phyloP scores from a whole-genome alignment of 352 stramenopile species.

The Pythium dissotocum region DNA sequence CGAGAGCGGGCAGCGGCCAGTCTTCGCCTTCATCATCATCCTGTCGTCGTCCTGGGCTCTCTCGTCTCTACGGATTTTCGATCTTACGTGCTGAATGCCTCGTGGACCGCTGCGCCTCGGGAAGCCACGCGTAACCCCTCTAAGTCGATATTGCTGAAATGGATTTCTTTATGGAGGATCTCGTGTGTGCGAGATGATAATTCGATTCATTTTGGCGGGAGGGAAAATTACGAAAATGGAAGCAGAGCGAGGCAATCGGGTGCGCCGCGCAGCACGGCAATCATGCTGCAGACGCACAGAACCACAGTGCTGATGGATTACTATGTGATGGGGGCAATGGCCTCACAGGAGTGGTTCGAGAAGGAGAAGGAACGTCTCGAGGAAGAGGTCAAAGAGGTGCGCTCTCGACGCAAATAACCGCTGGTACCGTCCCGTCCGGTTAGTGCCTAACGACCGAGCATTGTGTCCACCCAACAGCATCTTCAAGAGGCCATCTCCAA shows the following conservation, averaged over 20 bases:
- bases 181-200: not conserved
- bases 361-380: conserved; percentile 68
- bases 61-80: not conserved
- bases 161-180: not conserved
- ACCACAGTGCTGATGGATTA: not conserved
- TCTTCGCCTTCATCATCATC: conserved; percentile 25
- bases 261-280: not conserved
- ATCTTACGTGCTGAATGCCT: conserved; percentile 16
- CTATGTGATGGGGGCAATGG: not conserved
- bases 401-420: too few species aligned
- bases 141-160: conserved; percentile 10
- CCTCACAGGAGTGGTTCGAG: conserved; percentile 58
- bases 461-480: conserved; percentile 36
- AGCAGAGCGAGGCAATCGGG: conserved; percentile 19
- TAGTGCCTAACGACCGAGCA: not conserved
- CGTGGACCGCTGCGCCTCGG: not conserved
- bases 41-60: conserved; percentile 4
- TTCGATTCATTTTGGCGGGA: conserved; percentile 2
- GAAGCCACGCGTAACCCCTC: conserved; percentile 17
- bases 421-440: not conserved
- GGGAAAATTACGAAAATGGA: conserved; percentile 14
- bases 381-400: conserved; percentile 72
- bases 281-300: not conserved
- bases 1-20: conserved; percentile 9
- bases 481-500: conserved; percentile 84